These are phyloP conservation scores for Haplosporangium gracile DNA, from an alignment of 192 early-diverging fungal species.

Conservation along the genomic window DNA sequence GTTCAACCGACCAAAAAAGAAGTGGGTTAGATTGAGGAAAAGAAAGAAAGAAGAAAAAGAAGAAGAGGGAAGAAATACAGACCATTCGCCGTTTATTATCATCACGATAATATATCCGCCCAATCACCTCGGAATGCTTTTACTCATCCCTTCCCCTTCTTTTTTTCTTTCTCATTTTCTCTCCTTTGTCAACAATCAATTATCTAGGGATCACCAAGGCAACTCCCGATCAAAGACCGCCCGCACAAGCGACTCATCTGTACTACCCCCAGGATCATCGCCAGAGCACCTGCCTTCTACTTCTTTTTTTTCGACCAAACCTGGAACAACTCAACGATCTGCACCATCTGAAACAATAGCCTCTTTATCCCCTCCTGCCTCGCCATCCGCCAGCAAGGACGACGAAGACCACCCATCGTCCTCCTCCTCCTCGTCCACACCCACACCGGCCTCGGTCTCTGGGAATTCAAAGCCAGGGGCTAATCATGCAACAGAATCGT, in stretches of 20 bases:
- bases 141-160: background rate
- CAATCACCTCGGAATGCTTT: conserved; percentile 10
- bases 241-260: background rate
- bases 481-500: background rate
- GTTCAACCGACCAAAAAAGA: background rate
- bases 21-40: no score
- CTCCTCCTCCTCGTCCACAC: background rate
- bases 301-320: background rate
- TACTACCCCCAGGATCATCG: background rate
- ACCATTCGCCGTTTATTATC: conserved; percentile 1
- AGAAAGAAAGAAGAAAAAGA: background rate
- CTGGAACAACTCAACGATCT: background rate
- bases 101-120: conserved; percentile 4
- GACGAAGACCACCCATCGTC: background rate
- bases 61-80: no score
- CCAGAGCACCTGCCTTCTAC: background rate
- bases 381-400: background rate
- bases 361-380: background rate
- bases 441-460: background rate
- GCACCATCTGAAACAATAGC: background rate
- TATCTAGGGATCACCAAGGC: conserved; percentile 5
- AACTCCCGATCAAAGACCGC: background rate
- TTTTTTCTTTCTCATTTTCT: background rate
- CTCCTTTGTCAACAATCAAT: background rate
- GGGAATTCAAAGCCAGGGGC: background rate